Evolutionary conservation across 208 protist species (phyloP).

Genomic region (Crithidia thermophila): DNA sequence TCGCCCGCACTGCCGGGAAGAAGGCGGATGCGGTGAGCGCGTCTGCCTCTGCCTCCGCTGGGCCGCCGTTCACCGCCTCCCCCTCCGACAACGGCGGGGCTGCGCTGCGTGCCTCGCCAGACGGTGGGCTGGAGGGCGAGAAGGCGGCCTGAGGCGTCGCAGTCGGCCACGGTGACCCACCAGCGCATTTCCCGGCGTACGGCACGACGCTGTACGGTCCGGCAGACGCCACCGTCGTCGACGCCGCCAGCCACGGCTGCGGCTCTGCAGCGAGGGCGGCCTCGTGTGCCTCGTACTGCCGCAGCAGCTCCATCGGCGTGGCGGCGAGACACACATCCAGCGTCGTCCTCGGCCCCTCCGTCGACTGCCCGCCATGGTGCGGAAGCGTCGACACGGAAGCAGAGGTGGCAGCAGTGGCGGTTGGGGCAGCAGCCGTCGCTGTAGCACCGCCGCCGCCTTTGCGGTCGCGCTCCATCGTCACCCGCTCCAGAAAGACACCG

Average conservation of each 20-base stretch:
- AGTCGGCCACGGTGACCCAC: constrained; percentile 9
- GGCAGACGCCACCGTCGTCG: background rate
- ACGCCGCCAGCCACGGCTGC: constrained; percentile 14
- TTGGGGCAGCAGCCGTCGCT: background rate
- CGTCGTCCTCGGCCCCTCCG: constrained; percentile 12
- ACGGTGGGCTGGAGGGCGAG: background rate
- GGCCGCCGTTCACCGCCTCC: background rate
- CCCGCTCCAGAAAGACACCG: constrained; percentile 62
- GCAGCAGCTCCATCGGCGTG: constrained; percentile 56
- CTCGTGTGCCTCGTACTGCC: constrained; percentile 54
- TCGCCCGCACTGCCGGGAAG: constrained; percentile 31
- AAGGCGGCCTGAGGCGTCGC: background rate
- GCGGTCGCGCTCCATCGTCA: constrained; percentile 51
- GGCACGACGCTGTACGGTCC: constrained; percentile 30
- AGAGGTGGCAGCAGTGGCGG: no score
- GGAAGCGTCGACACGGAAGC: no score
- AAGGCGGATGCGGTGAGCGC: constrained; percentile 29
- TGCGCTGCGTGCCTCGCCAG: background rate
- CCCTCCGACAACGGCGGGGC: background rate
- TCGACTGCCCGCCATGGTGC: no score
- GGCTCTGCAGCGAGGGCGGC: constrained; percentile 21
- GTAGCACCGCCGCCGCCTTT: constrained; percentile 3
- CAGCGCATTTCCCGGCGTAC: constrained; percentile 12
- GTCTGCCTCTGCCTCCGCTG: background rate
- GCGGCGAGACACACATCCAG: constrained; percentile 68